Conservation (phyloP, 306 rosid genomes). For the Quercus rubra region DNA sequence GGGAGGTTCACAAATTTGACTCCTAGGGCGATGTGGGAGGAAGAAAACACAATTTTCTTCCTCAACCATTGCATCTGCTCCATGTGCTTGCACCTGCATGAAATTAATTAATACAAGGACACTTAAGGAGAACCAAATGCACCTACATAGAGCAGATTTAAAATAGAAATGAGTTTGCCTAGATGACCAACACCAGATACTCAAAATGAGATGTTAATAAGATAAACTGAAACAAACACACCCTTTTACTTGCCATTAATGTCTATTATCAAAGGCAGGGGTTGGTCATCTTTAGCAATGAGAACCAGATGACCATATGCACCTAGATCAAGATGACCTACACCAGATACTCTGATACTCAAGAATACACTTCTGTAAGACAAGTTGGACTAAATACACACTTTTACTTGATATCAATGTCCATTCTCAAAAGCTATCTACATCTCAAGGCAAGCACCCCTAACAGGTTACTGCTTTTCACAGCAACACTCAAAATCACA, state of each 20-base stretch:
- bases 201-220: background rate
- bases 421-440: too few relatives aligned
- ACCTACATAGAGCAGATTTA: background rate
- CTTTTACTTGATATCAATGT: background rate
- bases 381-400: background rate
- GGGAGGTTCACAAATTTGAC: conserved; percentile 70
- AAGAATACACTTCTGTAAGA: too few relatives aligned
- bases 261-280: too few relatives aligned
- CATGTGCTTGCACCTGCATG: conserved; percentile 92
- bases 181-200: background rate
- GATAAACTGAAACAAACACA: background rate
- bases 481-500: too few relatives aligned
- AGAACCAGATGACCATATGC: too few relatives aligned
- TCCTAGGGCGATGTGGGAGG: conserved; percentile 96
- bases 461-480: too few relatives aligned
- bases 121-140: background rate
- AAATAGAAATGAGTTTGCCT: background rate
- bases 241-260: background rate
- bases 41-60: conserved; percentile 95
- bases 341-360: too few relatives aligned
- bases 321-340: too few relatives aligned
- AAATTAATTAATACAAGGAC: conserved; percentile 23
- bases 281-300: too few relatives aligned
- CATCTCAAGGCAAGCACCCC: too few relatives aligned
- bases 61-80: conserved; percentile 97